Conservation (phyloP, 2,329 filamentous ascomycete genomes). For the Beauveria australis region DNA sequence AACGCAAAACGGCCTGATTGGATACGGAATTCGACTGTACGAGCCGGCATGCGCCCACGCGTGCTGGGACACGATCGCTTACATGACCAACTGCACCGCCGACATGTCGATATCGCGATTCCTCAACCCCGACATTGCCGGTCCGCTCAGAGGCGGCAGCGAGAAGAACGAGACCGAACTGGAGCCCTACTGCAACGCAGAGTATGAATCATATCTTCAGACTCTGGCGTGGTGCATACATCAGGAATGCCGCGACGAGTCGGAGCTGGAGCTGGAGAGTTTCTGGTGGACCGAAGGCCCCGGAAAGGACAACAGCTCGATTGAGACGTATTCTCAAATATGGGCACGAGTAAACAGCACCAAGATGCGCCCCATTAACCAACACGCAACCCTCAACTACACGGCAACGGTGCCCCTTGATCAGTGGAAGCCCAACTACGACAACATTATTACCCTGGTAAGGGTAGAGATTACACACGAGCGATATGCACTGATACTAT, state of each 20-base stretch:
- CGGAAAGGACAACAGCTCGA: conserved; percentile 12
- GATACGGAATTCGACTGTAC: conserved; percentile 41
- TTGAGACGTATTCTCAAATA: conserved; percentile 9
- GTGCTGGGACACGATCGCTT: conserved; percentile 33
- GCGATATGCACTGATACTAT: conserved; percentile 19
- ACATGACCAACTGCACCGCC: conserved; percentile 4
- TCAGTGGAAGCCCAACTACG: conserved; percentile 9
- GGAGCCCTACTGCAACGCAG: conserved; percentile 13
- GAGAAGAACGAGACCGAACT: background rate
- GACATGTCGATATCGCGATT: conserved; percentile 5
- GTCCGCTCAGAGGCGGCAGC: background rate
- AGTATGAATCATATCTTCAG: conserved; percentile 15
- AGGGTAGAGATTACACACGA: conserved; percentile 12
- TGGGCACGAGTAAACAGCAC: background rate
- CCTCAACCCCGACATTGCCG: conserved; percentile 1
- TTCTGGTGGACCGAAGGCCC: conserved; percentile 16
- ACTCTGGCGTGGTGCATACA: conserved; percentile 18
- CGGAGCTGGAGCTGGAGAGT: conserved; percentile 12
- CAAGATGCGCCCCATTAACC: background rate
- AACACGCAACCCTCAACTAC: conserved; percentile 11
- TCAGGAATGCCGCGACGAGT: conserved; percentile 9
- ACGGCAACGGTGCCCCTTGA: conserved; percentile 11
- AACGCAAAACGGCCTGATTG: conserved; percentile 16
- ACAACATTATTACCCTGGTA: conserved; percentile 4
- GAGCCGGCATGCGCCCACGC: conserved; percentile 58